A percentile compares a stretch with the other conserved stretches of the same genome.
Evolutionary conservation across 306 rosid species (phyloP).

Genomic region (Datisca glomerata): DNA sequence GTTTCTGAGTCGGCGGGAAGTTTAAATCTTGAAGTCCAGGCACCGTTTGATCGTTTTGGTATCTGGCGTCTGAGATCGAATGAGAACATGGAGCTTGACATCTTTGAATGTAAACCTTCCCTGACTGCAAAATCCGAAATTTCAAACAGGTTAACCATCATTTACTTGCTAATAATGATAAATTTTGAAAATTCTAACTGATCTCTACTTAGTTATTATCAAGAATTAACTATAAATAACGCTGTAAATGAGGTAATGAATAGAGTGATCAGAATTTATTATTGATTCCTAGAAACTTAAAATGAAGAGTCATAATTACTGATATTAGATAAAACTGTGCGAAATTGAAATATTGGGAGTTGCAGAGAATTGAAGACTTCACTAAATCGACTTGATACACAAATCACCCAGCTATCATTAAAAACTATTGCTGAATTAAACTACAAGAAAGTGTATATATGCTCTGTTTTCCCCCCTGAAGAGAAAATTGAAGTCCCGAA

Average conservation of each 20-base stretch:
- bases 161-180: too few species aligned
- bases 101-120: constrained; percentile 71
- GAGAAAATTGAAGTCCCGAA: too few species aligned
- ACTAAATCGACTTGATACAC: constrained; percentile 1
- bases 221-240: too few species aligned
- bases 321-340: constrained; percentile 7
- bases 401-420: too few species aligned
- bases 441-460: too few species aligned
- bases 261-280: constrained; percentile 4
- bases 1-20: constrained; percentile 48
- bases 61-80: constrained; percentile 21
- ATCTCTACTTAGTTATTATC: too few species aligned
- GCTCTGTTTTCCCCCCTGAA: too few species aligned
- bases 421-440: too few species aligned
- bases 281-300: background rate
- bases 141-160: too few species aligned
- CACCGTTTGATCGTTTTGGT: constrained; percentile 23
- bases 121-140: constrained; percentile 53
- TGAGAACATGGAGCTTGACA: constrained; percentile 29
- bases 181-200: too few species aligned
- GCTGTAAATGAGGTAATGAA: too few species aligned
- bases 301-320: constrained; percentile 1
- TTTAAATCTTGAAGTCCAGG: constrained; percentile 64
- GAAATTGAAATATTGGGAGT: background rate
- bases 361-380: constrained; percentile 22